Conservation (phyloP, 805 yeast genomes). For the Suhomyces canberraensis region DNA sequence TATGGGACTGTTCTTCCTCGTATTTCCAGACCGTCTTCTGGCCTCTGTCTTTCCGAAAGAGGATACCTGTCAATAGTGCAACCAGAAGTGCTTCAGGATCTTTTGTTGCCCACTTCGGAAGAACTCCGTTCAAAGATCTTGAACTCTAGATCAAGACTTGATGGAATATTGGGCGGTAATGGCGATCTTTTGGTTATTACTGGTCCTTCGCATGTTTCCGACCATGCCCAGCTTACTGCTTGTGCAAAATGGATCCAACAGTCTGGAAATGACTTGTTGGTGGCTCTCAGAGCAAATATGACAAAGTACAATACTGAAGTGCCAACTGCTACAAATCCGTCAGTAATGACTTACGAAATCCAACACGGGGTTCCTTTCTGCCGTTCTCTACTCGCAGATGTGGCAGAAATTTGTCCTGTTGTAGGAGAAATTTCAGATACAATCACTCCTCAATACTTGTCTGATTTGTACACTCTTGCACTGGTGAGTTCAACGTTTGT, state of each 20-base stretch:
- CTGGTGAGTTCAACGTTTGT: slow-evolving; percentile 40
- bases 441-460: slow-evolving; percentile 48
- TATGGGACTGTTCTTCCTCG: slow-evolving; percentile 12
- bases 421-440: slow-evolving; percentile 47
- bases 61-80: slow-evolving; percentile 39
- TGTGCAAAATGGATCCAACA: slow-evolving; percentile 42
- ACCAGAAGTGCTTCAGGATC: slow-evolving; percentile 43
- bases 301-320: slow-evolving; percentile 22
- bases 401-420: slow-evolving; percentile 43
- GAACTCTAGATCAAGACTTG: slow-evolving; percentile 21
- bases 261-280: slow-evolving; percentile 14
- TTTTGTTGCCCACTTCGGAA: slow-evolving; percentile 33
- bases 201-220: slow-evolving; percentile 36
- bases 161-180: background rate
- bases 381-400: slow-evolving; percentile 35
- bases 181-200: slow-evolving; percentile 29
- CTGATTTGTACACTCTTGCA: slow-evolving; percentile 46
- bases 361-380: slow-evolving; percentile 40
- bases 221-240: slow-evolving; percentile 29
- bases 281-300: slow-evolving; percentile 39
- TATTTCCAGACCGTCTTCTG: background rate
- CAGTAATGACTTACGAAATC: slow-evolving; percentile 29
- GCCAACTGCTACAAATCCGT: background rate
- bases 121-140: slow-evolving; percentile 26
- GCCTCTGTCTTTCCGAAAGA: background rate